A percentile compares a stretch with the other conserved stretches of the same genome.
phyloP scores from a whole-genome alignment of 139 green algal genomes.

The Chlorella vulgaris region DNA sequence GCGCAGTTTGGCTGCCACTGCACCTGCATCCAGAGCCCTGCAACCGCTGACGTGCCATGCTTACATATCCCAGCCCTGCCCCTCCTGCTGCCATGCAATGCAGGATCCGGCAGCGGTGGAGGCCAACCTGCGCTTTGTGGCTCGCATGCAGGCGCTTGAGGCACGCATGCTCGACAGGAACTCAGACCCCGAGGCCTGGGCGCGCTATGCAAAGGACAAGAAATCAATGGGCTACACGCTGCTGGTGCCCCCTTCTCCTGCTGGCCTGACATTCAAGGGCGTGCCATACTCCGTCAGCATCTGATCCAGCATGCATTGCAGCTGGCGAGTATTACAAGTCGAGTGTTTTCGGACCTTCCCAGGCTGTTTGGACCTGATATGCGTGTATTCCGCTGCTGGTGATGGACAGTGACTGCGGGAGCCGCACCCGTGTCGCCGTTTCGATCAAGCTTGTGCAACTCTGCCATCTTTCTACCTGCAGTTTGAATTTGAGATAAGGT shows the following conservation, averaged over 20 bases:
- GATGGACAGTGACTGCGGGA: too few relatives aligned
- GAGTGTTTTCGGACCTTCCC: too few relatives aligned
- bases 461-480: too few relatives aligned
- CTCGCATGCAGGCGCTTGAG: conserved; percentile 22
- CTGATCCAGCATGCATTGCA: neutral
- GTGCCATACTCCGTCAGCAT: conserved; percentile 21
- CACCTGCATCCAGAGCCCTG: too few relatives aligned
- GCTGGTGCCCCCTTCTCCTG: neutral
- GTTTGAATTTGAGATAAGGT: too few relatives aligned
- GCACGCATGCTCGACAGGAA: neutral
- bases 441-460: too few relatives aligned
- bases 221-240: neutral
- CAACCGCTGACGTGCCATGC: too few relatives aligned
- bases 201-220: neutral
- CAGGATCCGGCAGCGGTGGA: neutral
- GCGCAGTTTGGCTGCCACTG: too few relatives aligned
- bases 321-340: neutral
- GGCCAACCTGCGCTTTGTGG: neutral
- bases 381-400: too few relatives aligned
- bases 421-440: too few relatives aligned
- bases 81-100: too few relatives aligned
- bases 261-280: conserved; percentile 4
- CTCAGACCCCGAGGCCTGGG: neutral
- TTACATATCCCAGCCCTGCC: neutral
- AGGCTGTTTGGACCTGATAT: too few relatives aligned